These are phyloP conservation scores for Rhizomucor pusillus DNA, from an alignment of 371 early-diverging fungal species.

Conservation along the genomic window DNA sequence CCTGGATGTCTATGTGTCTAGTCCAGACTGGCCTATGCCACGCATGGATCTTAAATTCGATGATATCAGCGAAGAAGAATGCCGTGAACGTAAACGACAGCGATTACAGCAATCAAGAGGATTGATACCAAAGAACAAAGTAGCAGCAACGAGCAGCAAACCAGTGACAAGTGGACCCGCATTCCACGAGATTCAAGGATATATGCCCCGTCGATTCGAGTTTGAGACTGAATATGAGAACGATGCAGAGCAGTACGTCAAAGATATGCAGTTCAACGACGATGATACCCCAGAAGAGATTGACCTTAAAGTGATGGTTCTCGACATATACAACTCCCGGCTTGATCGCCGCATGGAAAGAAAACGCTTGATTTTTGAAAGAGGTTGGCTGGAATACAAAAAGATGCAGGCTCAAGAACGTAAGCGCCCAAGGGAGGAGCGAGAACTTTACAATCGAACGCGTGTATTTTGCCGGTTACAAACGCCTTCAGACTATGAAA, in stretches of 20 bases:
- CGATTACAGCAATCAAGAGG: slow-evolving; percentile 44
- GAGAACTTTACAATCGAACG: slow-evolving; percentile 71
- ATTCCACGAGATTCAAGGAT: slow-evolving; percentile 95
- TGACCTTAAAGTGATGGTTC: slow-evolving; percentile 86
- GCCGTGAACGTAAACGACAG: slow-evolving; percentile 36
- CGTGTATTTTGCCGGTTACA: slow-evolving; percentile 90
- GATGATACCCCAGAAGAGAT: slow-evolving; percentile 85
- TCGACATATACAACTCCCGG: slow-evolving; percentile 91
- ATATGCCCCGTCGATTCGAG: slow-evolving; percentile 97
- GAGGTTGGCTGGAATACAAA: slow-evolving; percentile 83
- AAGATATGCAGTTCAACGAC: slow-evolving; percentile 90
- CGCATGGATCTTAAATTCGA: slow-evolving; percentile 51
- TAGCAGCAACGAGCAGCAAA: slow-evolving; percentile 36
- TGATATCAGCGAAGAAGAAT: slow-evolving; percentile 34
- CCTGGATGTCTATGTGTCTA: slow-evolving; percentile 76
- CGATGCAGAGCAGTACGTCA: slow-evolving; percentile 92
- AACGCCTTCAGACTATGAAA: slow-evolving; percentile 80
- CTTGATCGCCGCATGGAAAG: slow-evolving; percentile 83
- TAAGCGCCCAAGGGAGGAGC: slow-evolving; percentile 82
- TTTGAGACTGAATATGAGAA: slow-evolving; percentile 98
- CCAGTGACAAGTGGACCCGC: slow-evolving; percentile 85
- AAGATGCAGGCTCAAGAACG: slow-evolving; percentile 78
- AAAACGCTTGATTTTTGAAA: slow-evolving; percentile 86
- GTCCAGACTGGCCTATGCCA: slow-evolving; percentile 79
- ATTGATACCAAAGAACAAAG: slow-evolving; percentile 28